Evolutionary conservation across 805 yeast species (phyloP), one percentile per base, ranked within the genome.

Genomic region (Candida namnaoensis): DNA sequence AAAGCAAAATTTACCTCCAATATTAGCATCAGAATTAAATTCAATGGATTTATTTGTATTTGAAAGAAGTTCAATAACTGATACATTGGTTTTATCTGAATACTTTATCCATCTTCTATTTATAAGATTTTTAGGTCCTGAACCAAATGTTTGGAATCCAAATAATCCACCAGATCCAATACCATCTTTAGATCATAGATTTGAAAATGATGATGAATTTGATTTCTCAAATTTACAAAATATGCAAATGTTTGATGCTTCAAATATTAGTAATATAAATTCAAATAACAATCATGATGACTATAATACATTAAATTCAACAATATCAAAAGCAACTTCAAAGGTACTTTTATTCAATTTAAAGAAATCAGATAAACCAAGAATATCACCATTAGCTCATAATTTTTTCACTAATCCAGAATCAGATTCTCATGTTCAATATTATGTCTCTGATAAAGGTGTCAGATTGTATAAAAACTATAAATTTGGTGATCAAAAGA

Each of bases 331-430:
- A 26, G 5, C 41, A 35, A 24, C 32, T 9, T n/a, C 39, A 5
- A 30, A 35, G 28, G 5, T 34, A 7, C 34, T 30, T 10, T 8
- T 15, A 19, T 9, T 32, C 33, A 26, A 26, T 2, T 25, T 6
- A 27, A 27, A 27, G 30, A 35, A 40, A 2, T 41, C 46, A 11
- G 47, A 53, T 19, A 48, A 50, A 35, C 25, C 36, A 5, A 53
- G 69, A 41, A 49, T 44, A 6, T 78, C 86, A 5, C 95, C 95
- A 0, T 80, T 82, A 48, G 74, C 77, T 42, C 95, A 86, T 52
- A 70, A 74, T 35, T 86, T 74, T 53, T 88, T 88, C 63, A 80
- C 91, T 5, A 90, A 90, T 52, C 97, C 97, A 0, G 95, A 84
- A 54, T 83, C 95, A 0, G 91, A 84, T 48, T 69, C 95, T 0